Base-by-base conservation (phyloP, 306 rosid species). In the Trichosanthes cucumerina region DNA sequence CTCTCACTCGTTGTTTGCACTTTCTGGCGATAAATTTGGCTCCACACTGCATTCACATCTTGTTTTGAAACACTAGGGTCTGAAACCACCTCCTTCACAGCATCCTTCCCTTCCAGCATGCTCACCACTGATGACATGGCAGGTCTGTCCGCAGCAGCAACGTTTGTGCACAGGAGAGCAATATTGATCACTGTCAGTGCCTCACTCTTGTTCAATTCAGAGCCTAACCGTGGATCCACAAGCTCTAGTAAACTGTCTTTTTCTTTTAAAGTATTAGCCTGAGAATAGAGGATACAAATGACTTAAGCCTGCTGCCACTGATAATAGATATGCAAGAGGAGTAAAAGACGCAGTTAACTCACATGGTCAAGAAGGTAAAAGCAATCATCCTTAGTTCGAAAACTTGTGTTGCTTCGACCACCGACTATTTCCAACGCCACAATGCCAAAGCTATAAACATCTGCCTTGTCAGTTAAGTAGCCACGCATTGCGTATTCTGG, bases 401-500 rank as follows among this genome's bases (percentile, higher is more conserved):
- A 81, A 60, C 75, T 86, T 52, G 88, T 83, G 84, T 88, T 91
- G 85, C 86, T 79, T 63, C 84, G 88, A 47, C 94, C 96, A 62
- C 86, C 83, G 6, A 87, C 73, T 28, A 87, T 86, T 78, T 93
- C 94, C 70, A 88, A 78, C 3, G 77, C 81, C 6, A 89, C 85
- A n/a, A 92, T 76, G 23, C 92, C 96, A 33, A 87, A 92, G 75
- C 96, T 93, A 74, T 93, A 91, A 1, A 91, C 96, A 72, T 93
- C 98, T 64, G 87, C 93, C 80, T 91, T 93, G 58, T 92, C 87
- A 0, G 93, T 89, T 57, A 91, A 84, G 75, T 91, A 83, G 70
- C 97, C 92, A 15, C 86, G 85, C 96, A 91, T 87, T 6, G 90
- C 88, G 68, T 90, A 92, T 78, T 87, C 90, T 3, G 88, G 88